Evolutionary conservation across 306 rosid species (phyloP), one percentile per base, ranked within the genome.

Genomic region (Rosa multiflora): DNA sequence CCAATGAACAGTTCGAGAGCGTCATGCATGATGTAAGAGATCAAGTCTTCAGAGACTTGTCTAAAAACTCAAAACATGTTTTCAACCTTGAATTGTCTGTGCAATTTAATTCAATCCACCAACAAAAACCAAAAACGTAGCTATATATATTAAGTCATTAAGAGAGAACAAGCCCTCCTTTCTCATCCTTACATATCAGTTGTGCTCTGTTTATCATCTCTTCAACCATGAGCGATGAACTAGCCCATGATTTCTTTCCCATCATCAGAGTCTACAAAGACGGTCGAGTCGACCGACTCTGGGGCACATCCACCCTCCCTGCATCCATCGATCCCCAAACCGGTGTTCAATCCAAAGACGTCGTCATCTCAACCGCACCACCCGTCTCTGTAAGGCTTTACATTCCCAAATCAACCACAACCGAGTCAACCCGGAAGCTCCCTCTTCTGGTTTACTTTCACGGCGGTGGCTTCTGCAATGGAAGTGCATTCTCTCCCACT

Each of bases 371-470:
- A 48, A 4, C 84, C 10, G n/a, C 72, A n/a, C 81, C 95, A 35
- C 75, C 83, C 37, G 8, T 87, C 8, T 76, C 88, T 20, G 83
- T 83, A 20, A 86, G 97, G 69, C 80, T 92, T 39, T 90, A 73
- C 86, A 81, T 84, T 42, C 94, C 97, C 18, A 83, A 84, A 20
- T 1, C 72, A 66, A n/a, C 32, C 72, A 37, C 67, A 61, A 6
- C 81, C 51, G 8, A 59, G 43, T 47, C 78, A 0, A 0, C 52
- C 74, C 20, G 10, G 0, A 91, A 89, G 44, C 85, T 89, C 76
- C 89, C 93, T 3, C 84, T 92, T 51, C 81, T 92, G 0, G 53
- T 92, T 58, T 92, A 92, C 91, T 75, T 84, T 72, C 95, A 88
- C 76, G 97, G 94, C 18, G 93, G 94, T 4, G 93, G 86, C 14